A percentile compares a stretch with the other conserved stretches of the same genome.
These are phyloP conservation scores for Tetrahymena elliotti DNA, from an alignment of 73 alveolate genomes.

Conservation along the genomic window DNA sequence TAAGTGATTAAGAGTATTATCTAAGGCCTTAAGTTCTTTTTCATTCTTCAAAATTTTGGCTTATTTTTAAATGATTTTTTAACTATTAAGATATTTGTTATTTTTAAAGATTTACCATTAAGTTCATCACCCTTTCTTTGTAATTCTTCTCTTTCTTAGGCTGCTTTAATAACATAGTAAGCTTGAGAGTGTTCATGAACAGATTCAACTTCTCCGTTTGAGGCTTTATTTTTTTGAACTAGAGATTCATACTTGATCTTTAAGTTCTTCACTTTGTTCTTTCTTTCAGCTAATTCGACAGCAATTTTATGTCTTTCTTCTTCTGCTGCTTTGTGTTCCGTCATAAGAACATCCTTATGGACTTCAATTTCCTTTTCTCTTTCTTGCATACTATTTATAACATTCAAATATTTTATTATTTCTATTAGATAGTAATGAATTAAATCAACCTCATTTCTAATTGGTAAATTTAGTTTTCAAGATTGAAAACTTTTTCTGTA, in stretches of 20 bases:
- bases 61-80: neutral
- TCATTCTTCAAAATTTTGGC: conserved; percentile 90
- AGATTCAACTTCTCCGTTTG: conserved; percentile 75
- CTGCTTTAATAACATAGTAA: conserved; percentile 91
- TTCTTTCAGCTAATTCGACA: conserved; percentile 85
- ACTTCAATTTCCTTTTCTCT: conserved; percentile 96
- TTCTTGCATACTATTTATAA: conserved; percentile 70
- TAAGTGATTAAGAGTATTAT: conserved; percentile 82
- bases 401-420: neutral
- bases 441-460: conserved; percentile 62
- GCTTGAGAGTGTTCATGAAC: conserved; percentile 94
- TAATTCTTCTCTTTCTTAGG: conserved; percentile 93
- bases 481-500: conserved; percentile 87
- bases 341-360: conserved; percentile 89
- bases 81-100: neutral
- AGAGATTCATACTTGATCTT: conserved; percentile 90
- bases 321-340: conserved; percentile 93
- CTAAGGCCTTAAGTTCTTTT: conserved; percentile 88
- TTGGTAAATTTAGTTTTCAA: conserved; percentile 88
- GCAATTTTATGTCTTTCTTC: conserved; percentile 97
- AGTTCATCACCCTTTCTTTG: conserved; percentile 95
- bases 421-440: neutral
- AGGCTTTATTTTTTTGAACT: conserved; percentile 78
- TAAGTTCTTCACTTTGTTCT: conserved; percentile 87
- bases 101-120: conserved; percentile 24